Percentiles rank a stretch among this genome's conserved stretches.
These are phyloP conservation scores for Cinnamomum micranthum DNA, from an alignment of 164 flowering plant genomes.

Conservation along the genomic window DNA sequence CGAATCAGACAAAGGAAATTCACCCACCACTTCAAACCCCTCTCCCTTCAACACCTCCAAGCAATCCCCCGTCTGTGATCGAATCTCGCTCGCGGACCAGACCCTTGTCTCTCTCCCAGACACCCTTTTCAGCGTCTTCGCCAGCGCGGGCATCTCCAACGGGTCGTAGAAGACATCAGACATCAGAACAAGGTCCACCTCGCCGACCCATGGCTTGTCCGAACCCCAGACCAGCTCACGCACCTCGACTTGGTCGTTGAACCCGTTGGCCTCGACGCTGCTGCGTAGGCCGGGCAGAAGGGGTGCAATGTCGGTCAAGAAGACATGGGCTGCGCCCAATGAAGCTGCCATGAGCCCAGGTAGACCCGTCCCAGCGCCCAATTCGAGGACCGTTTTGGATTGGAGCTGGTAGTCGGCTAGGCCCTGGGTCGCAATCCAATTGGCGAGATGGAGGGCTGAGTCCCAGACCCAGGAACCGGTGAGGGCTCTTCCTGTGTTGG, in stretches of 20 bases:
- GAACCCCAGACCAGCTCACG: constrained; percentile 13
- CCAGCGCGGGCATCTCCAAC: constrained; percentile 29
- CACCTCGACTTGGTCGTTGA: constrained; percentile 26
- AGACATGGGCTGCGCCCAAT: constrained; percentile 38
- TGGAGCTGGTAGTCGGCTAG: constrained; percentile 12
- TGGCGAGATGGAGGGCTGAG: constrained; percentile 32
- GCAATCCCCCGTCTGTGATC: constrained; percentile 26
- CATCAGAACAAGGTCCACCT: constrained; percentile 40
- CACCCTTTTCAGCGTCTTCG: constrained; percentile 24
- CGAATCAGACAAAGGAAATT: constrained; percentile 10
- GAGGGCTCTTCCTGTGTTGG: constrained; percentile 30
- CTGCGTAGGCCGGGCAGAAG: constrained; percentile 25
- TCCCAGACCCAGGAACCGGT: constrained; percentile 51
- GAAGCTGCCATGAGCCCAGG: constrained; percentile 39
- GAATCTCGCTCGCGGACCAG: constrained; percentile 38
- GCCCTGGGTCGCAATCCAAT: constrained; percentile 24
- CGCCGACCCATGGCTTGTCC: constrained; percentile 13
- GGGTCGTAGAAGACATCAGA: constrained; percentile 41
- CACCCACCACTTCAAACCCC: constrained; percentile 29
- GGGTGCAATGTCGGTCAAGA: constrained; percentile 32
- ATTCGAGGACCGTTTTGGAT: constrained; percentile 33
- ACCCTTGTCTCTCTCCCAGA: constrained; percentile 21
- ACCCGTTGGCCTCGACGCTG: constrained; percentile 35
- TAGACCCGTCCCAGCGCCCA: constrained; percentile 48
- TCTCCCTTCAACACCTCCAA: constrained; percentile 26